Evolutionary conservation across 768 basidiomycete species (phyloP).

Genomic region (Amanita exitialis): DNA sequence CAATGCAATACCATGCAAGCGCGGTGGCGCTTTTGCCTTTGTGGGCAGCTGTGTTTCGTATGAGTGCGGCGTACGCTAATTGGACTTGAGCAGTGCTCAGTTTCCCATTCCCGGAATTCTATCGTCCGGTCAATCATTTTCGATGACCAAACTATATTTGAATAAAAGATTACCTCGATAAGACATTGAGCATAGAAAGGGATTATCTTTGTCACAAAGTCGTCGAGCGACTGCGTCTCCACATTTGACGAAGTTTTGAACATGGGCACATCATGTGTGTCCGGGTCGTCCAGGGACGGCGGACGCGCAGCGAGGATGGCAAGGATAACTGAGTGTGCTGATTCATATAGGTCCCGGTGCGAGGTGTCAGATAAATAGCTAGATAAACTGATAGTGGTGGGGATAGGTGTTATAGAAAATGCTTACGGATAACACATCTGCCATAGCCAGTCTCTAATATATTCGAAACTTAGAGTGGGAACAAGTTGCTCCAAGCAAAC

Average conservation of each 20-base stretch:
- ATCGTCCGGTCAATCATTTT: slow-evolving; percentile 4
- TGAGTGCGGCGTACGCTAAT: slow-evolving; percentile 66
- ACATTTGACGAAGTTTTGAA: background rate
- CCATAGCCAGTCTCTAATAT: slow-evolving; percentile 46
- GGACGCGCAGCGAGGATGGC: slow-evolving; percentile 54
- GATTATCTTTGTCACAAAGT: slow-evolving; percentile 46
- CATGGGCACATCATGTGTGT: background rate
- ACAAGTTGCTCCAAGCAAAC: slow-evolving; percentile 75
- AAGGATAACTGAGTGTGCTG: slow-evolving; percentile 76
- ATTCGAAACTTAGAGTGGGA: slow-evolving; percentile 41
- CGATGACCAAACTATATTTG: background rate
- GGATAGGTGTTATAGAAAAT: background rate
- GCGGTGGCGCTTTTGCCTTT: slow-evolving; percentile 13
- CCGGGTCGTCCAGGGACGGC: slow-evolving; percentile 22
- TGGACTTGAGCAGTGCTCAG: slow-evolving; percentile 59
- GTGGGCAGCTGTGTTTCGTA: slow-evolving; percentile 36
- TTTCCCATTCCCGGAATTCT: slow-evolving; percentile 58
- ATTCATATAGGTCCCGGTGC: slow-evolving; percentile 75
- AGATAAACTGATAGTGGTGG: background rate
- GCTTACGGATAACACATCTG: slow-evolving; percentile 60
- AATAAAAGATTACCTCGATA: slow-evolving; percentile 41
- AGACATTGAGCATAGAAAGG: slow-evolving; percentile 69
- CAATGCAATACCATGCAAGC: slow-evolving; percentile 65
- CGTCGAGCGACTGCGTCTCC: slow-evolving; percentile 13
- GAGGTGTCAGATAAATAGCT: slow-evolving; percentile 52